Percentiles rank a stretch among this genome's conserved stretches.
These are phyloP conservation scores for Alternaria gaisen DNA, from an alignment of 2,329 filamentous ascomycete genomes.

Conservation along the genomic window DNA sequence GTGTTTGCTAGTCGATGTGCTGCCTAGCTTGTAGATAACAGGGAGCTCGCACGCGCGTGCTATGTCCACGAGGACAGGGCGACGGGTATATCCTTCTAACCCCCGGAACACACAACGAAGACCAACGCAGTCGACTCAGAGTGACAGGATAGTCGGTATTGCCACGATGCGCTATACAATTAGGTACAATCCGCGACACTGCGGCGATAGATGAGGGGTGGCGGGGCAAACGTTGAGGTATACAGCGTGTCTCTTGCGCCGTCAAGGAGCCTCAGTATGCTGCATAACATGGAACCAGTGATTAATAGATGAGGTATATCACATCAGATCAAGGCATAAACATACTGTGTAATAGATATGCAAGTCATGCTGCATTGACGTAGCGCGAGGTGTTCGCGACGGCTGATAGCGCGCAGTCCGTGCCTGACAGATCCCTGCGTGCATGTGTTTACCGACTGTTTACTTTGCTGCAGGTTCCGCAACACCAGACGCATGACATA, in stretches of 20 bases:
- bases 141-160: not conserved
- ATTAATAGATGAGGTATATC: not conserved
- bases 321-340: not conserved
- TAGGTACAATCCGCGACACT: not conserved
- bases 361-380: slow-evolving; percentile 15
- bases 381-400: slow-evolving; percentile 16
- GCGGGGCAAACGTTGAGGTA: slow-evolving; percentile 19
- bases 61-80: slow-evolving; percentile 37
- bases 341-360: not conserved
- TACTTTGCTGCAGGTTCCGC: slow-evolving; percentile 24
- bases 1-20: slow-evolving; percentile 16
- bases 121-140: not conserved
- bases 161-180: not conserved
- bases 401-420: slow-evolving; percentile 3
- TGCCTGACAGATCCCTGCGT: slow-evolving; percentile 13
- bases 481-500: slow-evolving; percentile 16
- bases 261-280: not conserved
- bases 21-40: slow-evolving; percentile 18
- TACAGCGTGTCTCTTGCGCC: not conserved
- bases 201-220: slow-evolving; percentile 20
- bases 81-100: slow-evolving; percentile 1
- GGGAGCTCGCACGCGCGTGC: slow-evolving; percentile 28
- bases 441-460: slow-evolving; percentile 32
- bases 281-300: not conserved
- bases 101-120: not conserved